phyloP scores from a whole-genome alignment of 768 basidiomycete species.

The Asterophora lycoperdoides region DNA sequence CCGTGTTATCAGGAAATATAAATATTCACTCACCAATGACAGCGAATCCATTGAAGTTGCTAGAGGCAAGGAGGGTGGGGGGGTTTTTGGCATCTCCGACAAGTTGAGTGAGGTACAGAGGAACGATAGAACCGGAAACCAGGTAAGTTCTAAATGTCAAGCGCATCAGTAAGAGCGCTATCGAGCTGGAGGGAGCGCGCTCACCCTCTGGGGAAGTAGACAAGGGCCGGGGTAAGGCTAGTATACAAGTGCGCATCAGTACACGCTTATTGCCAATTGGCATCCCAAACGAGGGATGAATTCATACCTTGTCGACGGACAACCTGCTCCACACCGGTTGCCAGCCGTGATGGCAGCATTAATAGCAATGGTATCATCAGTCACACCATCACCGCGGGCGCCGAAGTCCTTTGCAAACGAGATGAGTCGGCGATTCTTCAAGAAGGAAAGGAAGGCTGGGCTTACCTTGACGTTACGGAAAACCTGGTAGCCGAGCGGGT shows the following conservation, averaged over 20 bases:
- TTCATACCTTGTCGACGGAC: slow-evolving; percentile 54
- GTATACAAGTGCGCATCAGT: neutral
- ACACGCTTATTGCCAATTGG: too few species aligned
- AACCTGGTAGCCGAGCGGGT: slow-evolving; percentile 53
- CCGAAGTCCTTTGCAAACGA: slow-evolving; percentile 31
- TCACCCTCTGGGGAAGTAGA: slow-evolving; percentile 73
- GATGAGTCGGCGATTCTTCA: neutral
- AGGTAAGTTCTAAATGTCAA: slow-evolving; percentile 51
- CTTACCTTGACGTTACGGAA: slow-evolving; percentile 69
- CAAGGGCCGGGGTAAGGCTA: slow-evolving; percentile 64
- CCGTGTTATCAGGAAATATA: neutral
- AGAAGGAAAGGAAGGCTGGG: slow-evolving; percentile 12
- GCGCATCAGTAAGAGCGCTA: neutral
- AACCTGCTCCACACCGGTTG: slow-evolving; percentile 56
- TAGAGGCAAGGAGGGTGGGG: slow-evolving; percentile 61
- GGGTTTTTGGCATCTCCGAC: slow-evolving; percentile 69
- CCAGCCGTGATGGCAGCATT: slow-evolving; percentile 65
- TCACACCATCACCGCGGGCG: slow-evolving; percentile 52
- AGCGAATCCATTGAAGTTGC: slow-evolving; percentile 63
- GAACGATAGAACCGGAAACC: slow-evolving; percentile 60
- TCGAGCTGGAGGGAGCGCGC: neutral
- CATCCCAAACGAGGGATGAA: slow-evolving; percentile 13
- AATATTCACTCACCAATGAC: slow-evolving; percentile 55
- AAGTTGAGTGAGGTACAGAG: slow-evolving; percentile 75
- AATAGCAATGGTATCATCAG: slow-evolving; percentile 76